Percentiles rank a stretch among this genome's conserved stretches.
Evolutionary conservation across 306 rosid species (phyloP).

Genomic region (Vachellia collinsii): DNA sequence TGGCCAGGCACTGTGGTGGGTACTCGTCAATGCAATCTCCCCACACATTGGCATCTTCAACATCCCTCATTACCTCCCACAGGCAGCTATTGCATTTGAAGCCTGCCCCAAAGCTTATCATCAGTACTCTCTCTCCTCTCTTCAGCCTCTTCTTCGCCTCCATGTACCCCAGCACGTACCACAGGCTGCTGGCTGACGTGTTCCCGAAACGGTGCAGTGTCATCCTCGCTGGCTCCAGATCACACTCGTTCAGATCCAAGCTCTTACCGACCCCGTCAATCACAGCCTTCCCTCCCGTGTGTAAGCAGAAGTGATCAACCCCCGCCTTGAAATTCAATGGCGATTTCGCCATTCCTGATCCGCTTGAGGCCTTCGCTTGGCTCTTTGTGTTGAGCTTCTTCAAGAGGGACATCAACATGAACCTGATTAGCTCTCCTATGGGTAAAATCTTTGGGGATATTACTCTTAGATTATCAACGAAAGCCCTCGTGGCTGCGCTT

Average conservation of each 20-base stretch:
- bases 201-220: constrained; percentile 89
- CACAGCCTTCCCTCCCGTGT: constrained; percentile 92
- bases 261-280: constrained; percentile 80
- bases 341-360: constrained; percentile 34
- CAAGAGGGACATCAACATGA: constrained; percentile 37
- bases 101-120: constrained; percentile 98
- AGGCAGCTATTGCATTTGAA: constrained; percentile 92
- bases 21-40: constrained; percentile 64
- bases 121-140: constrained; percentile 63
- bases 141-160: constrained; percentile 84
- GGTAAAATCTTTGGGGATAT: constrained; percentile 78
- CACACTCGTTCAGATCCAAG: constrained; percentile 59
- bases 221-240: constrained; percentile 93
- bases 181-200: constrained; percentile 83
- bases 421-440: constrained; percentile 61
- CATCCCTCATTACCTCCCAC: constrained; percentile 80
- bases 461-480: constrained; percentile 71
- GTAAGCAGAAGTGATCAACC: constrained; percentile 83
- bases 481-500: constrained; percentile 84
- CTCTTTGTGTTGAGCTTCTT: constrained; percentile 37
- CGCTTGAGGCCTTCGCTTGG: background rate
- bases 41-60: constrained; percentile 71
- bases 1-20: constrained; percentile 70
- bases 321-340: constrained; percentile 62
- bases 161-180: constrained; percentile 94